These are phyloP conservation scores for Dioscorea dumetorum DNA, from an alignment of 106 monocot genomes.

Conservation along the genomic window DNA sequence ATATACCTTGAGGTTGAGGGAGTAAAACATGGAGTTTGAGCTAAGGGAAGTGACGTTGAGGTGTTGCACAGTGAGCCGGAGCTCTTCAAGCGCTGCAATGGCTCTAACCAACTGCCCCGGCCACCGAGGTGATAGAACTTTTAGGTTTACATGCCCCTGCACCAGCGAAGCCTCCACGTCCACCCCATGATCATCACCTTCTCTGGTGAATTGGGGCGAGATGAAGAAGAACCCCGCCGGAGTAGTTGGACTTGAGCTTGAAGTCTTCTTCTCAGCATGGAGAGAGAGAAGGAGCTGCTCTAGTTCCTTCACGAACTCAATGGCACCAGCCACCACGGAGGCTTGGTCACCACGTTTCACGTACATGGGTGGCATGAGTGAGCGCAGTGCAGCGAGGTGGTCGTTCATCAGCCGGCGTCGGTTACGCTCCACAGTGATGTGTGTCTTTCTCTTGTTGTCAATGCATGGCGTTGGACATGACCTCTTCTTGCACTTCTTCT, in stretches of 20 bases:
- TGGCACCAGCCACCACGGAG: conserved; percentile 75
- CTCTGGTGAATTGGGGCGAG: conserved; percentile 69
- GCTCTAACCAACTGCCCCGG: conserved; percentile 46
- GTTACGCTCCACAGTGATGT: conserved; percentile 93
- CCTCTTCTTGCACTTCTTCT: conserved; percentile 43
- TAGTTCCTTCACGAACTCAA: conserved; percentile 81
- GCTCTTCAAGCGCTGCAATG: conserved; percentile 65
- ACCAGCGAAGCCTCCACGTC: conserved; percentile 72
- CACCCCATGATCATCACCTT: conserved; percentile 11
- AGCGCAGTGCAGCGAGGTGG: conserved; percentile 59
- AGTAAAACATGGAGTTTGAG: conserved; percentile 51
- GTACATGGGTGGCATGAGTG: conserved; percentile 71
- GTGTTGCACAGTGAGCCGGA: conserved; percentile 61
- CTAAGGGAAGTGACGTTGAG: conserved; percentile 60
- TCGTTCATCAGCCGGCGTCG: conserved; percentile 89
- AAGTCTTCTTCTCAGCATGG: conserved; percentile 40
- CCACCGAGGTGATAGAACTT: conserved; percentile 43
- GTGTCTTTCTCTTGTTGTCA: conserved; percentile 83
- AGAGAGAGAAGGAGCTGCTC: conserved; percentile 73
- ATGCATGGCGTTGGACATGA: conserved; percentile 1
- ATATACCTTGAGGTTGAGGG: conserved; percentile 51
- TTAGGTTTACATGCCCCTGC: conserved; percentile 74
- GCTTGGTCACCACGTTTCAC: conserved; percentile 83
- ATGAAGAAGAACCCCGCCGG: conserved; percentile 31
- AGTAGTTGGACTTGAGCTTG: not conserved